Base-by-base conservation (phyloP, 2,329 filamentous ascomycete species). In the Didymella pinodella region DNA sequence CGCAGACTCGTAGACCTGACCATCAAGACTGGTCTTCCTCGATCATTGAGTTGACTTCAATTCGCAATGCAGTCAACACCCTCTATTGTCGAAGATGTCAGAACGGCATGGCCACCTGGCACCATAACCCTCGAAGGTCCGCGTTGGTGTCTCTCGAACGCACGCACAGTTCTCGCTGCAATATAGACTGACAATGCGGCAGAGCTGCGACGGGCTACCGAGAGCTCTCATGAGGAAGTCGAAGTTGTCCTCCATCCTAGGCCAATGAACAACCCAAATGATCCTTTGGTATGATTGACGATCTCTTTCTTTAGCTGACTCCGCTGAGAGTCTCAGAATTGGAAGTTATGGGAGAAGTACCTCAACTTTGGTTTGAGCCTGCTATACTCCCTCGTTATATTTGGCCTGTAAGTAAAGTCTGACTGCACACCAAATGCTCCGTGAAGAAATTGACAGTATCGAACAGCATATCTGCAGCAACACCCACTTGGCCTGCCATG, bases 401-500 rank as follows among this genome's bases (percentile, higher is more conserved):
- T 61, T 47, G 58, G 53, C 29, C 48, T 59, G 59, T 58, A 49
- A 32, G 55, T 48, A 31, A 6, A 26, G 18, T 26, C 4, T 20
- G 1, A 8, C 12, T 47, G 25, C 36, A 22, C 0, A 8, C 12
- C 16, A 5, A 2, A 14, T 18, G 1, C 12, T 28, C n/a, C 6
- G 1, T 3, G 36, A 11, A 34, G 22, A 14, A 18, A n/a, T 28
- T 57, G 22, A 47, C 26, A 4, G n/a, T 10, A 7, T 38, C 4
- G 12, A 11, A 45, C 20, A 62, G 59, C 5, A 62, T 62, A 45
- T 62, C 59, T 18, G 59, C 59, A 18, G 57, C 57, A 11, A 62
- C 59, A 29, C 59, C 59, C 7, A 62, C 59, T 47, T 62, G 59
- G 55, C 48, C 59, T 16, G 43, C 59, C 16, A 59, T 59, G 55